Evolutionary conservation across 1,284 basidiomycete species (phyloP), one percentile per base, ranked within the genome.

Genomic region (Trametes versicolor): DNA sequence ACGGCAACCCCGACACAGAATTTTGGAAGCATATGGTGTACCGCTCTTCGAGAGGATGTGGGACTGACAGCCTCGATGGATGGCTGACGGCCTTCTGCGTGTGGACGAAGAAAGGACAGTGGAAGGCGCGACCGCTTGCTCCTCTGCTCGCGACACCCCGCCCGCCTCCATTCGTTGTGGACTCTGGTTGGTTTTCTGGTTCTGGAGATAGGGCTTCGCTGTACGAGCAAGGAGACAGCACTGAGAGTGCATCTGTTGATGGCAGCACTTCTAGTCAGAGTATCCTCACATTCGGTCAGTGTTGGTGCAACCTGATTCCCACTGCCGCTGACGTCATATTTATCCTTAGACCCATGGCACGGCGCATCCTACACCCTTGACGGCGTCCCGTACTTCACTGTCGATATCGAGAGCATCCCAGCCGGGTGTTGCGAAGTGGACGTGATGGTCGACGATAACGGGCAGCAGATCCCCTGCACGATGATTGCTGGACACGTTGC

Each of bases 21-120:
- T 82, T 83, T 65, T 82, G 82, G 82, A 69, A 71, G 54, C 68
- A 70, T 45, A 67, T 78, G 23, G 72, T 64, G 7, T 66, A 76
- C 48, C 62, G 64, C 61, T n/a, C n/a, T n/a, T 9, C n/a, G 56
- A 2, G 41, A 37, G 6, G 17, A 1, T 74, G 74, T 49, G 75
- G 77, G 0, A 55, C 62, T 3, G 71, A 72, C 25, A 64, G 65
- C 19, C 55, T 80, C 15, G 60, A 70, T 29, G 78, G 78, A 2
- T 81, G 81, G 80, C 68, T 81, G 63, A 79, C 77, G 21, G 80
- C 78, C 0, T 83, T 83, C 59, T 78, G 76, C 64, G 76, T 78
- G 7, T 81, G 80, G 70, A 70, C 73, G 53, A 67, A 69, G 27
- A 67, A 70, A 2, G 77, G 78, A 9, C 61, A 71, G 29, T 59